Conservation (phyloP, 2,329 filamentous ascomycete genomes). For the Aspergillus felis region DNA sequence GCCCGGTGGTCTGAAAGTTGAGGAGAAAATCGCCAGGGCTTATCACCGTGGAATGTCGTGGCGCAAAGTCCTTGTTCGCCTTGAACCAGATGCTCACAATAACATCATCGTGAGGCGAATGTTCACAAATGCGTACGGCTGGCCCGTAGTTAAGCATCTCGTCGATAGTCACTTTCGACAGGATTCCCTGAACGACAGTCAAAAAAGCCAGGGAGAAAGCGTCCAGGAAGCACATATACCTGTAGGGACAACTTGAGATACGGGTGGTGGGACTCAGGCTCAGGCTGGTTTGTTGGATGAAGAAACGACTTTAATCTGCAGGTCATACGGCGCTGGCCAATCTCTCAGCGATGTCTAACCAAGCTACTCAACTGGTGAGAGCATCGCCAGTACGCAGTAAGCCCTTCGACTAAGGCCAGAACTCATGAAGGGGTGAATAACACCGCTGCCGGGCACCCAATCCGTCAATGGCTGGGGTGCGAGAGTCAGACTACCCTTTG, state of each 20-base stretch:
- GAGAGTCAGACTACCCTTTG: neutral
- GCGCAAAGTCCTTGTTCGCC: slow-evolving; percentile 92
- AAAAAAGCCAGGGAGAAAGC: slow-evolving; percentile 64
- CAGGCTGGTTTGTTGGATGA: slow-evolving; percentile 15
- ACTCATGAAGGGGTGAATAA: neutral
- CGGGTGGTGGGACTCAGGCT: slow-evolving; percentile 62
- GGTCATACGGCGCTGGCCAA: neutral
- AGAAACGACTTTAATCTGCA: neutral
- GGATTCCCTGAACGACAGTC: slow-evolving; percentile 59
- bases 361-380: neutral
- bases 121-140: slow-evolving; percentile 96
- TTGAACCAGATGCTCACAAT: slow-evolving; percentile 97
- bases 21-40: slow-evolving; percentile 94
- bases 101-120: slow-evolving; percentile 95
- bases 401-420: slow-evolving; percentile 2
- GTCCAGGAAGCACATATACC: slow-evolving; percentile 65
- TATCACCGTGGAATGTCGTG: slow-evolving; percentile 90
- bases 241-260: slow-evolving; percentile 52
- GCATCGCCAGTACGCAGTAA: neutral
- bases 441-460: neutral
- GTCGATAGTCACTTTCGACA: slow-evolving; percentile 93
- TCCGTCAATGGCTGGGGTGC: neutral
- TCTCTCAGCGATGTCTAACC: neutral
- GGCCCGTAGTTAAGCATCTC: slow-evolving; percentile 93
- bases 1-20: slow-evolving; percentile 68